phyloP scores from a whole-genome alignment of 768 basidiomycete species.

The Cystobasidium ongulense region DNA sequence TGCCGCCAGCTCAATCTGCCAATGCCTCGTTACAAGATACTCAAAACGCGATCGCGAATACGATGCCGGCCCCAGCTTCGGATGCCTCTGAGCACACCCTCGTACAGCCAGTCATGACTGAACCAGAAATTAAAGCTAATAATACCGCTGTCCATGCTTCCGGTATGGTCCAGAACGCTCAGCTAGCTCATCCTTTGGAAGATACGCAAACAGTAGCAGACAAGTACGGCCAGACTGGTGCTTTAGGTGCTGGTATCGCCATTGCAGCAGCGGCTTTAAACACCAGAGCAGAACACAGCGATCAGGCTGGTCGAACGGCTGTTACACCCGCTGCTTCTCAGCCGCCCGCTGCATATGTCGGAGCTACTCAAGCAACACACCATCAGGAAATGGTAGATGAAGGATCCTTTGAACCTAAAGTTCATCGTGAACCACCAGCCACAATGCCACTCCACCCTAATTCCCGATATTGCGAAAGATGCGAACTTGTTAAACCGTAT shows the following conservation, averaged over 20 bases:
- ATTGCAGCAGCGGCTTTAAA: not conserved
- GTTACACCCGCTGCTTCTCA: not conserved
- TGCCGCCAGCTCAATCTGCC: not conserved
- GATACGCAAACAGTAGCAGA: not conserved
- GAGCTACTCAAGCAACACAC: not conserved
- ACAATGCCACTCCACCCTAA: slow-evolving; percentile 12
- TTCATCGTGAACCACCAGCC: not conserved
- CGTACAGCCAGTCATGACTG: not conserved
- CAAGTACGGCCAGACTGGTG: not conserved
- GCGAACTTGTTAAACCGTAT: slow-evolving; percentile 44
- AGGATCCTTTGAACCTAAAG: not conserved
- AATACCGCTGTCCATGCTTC: not conserved
- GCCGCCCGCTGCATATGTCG: not conserved
- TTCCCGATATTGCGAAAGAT: slow-evolving; percentile 5
- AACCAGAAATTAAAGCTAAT: not conserved
- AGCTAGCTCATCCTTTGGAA: not conserved
- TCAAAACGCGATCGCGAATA: not conserved
- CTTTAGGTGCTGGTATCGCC: not conserved
- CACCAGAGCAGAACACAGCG: not conserved
- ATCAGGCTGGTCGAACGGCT: not conserved
- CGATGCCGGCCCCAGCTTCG: not conserved
- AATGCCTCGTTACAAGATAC: not conserved
- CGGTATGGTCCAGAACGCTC: not conserved
- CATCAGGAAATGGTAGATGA: not conserved
- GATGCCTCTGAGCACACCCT: not conserved